Evolutionary conservation across 495 filamentous ascomycete species (phyloP), one percentile per base, ranked within the genome.

Genomic region (Aspergillus heteromorphus): DNA sequence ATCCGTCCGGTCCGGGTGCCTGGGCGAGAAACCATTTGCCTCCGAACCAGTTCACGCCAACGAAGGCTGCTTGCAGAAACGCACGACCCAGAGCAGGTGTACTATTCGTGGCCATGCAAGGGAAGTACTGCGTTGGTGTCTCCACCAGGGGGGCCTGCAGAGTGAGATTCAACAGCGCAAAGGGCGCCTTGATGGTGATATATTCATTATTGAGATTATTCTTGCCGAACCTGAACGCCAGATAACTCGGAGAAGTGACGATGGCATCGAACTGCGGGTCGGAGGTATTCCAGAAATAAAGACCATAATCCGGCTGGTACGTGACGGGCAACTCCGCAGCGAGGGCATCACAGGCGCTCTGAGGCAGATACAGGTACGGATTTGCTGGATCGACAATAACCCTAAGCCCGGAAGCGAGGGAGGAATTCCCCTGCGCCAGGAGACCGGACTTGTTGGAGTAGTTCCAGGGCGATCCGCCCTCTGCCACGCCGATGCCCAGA

Each of bases 61-160:
- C 54, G 49, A 83, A 83, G 7, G 80, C 76, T 20, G 78, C 79
- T 57, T 85, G 81, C 8, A 85, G 57, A 49, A 85, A 84, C 1
- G 79, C 71, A 19, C 82, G 70, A 0, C 80, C 80, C 30, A 84
- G 73, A 10, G 57, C 59, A 48, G 67, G 77, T 6, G 19, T 31
- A 18, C 54, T 53, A 17, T 18, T 40, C 0, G 59, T 65, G 0
- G 70, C 69, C 29, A 69, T 64, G 49, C 79, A 82, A 16, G 81
- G 81, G 56, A 84, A 80, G 57, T 83, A 84, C 9, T 60, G 66
- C 7, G 69, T 71, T 20, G 70, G 59, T 10, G 23, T 58, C 1
- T 63, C 61, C 17, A 79, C 71, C 11, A 83, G 64, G 0, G 81
- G 81, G 4, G 66, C 23, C 16, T 73, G 65, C 6, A 83, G 65